phyloP scores from a whole-genome alignment of 495 filamentous ascomycete species.

The Physcia stellaris region DNA sequence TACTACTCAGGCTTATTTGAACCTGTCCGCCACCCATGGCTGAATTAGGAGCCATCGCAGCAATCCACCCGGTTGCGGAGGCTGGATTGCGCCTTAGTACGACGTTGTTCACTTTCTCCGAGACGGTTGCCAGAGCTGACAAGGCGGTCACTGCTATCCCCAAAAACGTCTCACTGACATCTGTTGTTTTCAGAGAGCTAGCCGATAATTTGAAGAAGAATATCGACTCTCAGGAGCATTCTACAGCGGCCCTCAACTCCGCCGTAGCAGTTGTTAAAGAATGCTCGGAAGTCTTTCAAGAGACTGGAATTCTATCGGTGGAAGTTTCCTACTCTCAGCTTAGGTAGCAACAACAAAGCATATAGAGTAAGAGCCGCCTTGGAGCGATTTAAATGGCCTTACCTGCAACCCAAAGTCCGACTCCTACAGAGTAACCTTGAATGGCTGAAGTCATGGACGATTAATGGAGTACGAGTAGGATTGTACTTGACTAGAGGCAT shows the following conservation, averaged over 20 bases:
- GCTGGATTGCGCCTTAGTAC: slow-evolving; percentile 20
- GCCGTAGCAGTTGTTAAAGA: slow-evolving; percentile 11
- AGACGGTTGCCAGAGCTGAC: slow-evolving; percentile 18
- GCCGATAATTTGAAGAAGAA: slow-evolving; percentile 16
- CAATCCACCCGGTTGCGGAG: slow-evolving; percentile 25
- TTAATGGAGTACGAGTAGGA: no score
- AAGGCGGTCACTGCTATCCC: slow-evolving; percentile 18
- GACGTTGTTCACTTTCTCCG: slow-evolving; percentile 21
- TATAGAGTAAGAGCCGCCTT: no score
- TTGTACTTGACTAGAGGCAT: no score
- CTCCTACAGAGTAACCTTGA: no score
- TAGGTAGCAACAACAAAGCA: no score
- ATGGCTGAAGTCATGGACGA: no score
- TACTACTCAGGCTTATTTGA: no score
- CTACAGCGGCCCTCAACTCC: slow-evolving; percentile 13
- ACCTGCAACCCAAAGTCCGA: no score
- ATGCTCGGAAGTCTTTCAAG: slow-evolving; percentile 16
- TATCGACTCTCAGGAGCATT: slow-evolving; percentile 13
- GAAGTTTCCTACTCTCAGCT: no score
- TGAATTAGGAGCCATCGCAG: slow-evolving; percentile 18
- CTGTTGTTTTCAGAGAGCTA: slow-evolving; percentile 20
- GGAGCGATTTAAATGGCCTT: no score
- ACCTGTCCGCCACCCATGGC: no score
- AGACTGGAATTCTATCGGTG: no score
- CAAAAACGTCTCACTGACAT: slow-evolving; percentile 21